Conservation (phyloP, 108 stramenopile species). For the Cylindrotheca closterium region DNA sequence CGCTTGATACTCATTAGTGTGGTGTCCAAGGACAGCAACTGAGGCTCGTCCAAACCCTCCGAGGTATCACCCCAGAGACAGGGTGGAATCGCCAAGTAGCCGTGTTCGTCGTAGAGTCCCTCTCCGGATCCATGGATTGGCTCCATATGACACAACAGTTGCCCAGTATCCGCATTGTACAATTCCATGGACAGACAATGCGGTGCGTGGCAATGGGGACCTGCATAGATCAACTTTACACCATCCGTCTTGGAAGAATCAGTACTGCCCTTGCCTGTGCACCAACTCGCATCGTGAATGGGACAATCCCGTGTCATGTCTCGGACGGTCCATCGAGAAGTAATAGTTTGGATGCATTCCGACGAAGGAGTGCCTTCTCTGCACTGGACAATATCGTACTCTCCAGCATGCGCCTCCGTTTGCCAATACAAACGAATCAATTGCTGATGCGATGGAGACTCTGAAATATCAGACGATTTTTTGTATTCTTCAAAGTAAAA, state of each 20-base stretch:
- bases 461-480: not conserved
- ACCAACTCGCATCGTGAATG: constrained; percentile 7
- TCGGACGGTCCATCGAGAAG: constrained; percentile 31
- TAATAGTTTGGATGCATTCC: constrained; percentile 36
- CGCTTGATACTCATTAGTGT: constrained; percentile 39
- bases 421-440: constrained; percentile 28
- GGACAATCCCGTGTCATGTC: constrained; percentile 18
- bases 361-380: constrained; percentile 18
- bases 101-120: constrained; percentile 18
- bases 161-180: constrained; percentile 47
- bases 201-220: constrained; percentile 45
- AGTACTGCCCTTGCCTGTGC: constrained; percentile 18
- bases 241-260: constrained; percentile 15
- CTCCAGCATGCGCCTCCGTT: constrained; percentile 31
- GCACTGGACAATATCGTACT: constrained; percentile 41
- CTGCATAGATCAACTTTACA: constrained; percentile 41
- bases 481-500: constrained; percentile 43
- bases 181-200: constrained; percentile 42
- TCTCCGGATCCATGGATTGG: constrained; percentile 16
- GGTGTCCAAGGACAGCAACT: constrained; percentile 22
- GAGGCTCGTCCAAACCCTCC: constrained; percentile 15
- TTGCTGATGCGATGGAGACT: constrained; percentile 29
- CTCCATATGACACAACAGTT: constrained; percentile 31
- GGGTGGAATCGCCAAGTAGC: constrained; percentile 29
- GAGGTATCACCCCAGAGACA: constrained; percentile 21